Base-by-base conservation (phyloP, 805 yeast genomes). In the Wickerhamiella brachini region DNA sequence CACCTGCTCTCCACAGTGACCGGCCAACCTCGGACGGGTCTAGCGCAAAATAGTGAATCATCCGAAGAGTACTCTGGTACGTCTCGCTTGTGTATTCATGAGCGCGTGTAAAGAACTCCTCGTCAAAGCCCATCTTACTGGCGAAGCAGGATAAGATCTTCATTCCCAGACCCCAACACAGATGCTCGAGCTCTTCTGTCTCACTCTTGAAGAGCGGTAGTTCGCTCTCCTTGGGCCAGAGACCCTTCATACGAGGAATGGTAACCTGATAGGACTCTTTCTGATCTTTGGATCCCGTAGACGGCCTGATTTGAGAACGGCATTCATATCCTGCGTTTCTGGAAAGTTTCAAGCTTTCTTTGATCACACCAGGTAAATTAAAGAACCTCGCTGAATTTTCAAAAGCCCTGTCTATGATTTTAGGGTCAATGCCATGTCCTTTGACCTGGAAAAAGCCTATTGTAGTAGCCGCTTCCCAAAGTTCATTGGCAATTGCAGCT, bases 221-320 rank as follows among this genome's bases (percentile, higher is more conserved):
- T 24, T 53, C 53, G 2, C 8, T 22, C 31, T 53, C 49, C 10
- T 39, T 26, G 5, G 56, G 56, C 48, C 53, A 54, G 9, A 23
- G n/a, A 4, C 52, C 55, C 9, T 44, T 44, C 57, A 54, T 54
- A 4, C 55, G 52, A 12, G 54, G 49, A 4, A 24, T 20, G 1
- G 57, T 54, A 38, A 54, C 50, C 21, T 54, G 57, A 34, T 50
- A 53, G 22, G 55, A 52, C 45, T 54, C 55, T 22, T 54, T 54
- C 34, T 51, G 49, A 17, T 54, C 57, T 3, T 39, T 49, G 2
- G 57, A 53, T 15, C 57, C 57, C n/a, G 57, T 54, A 13, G 52
- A 47, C 15, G 57, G 57, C 2, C 57, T 49, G 20, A 54, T 50
- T 45, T 54, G 57, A 10, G 48, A 37, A 49, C 44, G 44, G 44